Evolutionary conservation across 768 basidiomycete genomes (phyloP).

Genomic region (Termitomyces eurrhizus): DNA sequence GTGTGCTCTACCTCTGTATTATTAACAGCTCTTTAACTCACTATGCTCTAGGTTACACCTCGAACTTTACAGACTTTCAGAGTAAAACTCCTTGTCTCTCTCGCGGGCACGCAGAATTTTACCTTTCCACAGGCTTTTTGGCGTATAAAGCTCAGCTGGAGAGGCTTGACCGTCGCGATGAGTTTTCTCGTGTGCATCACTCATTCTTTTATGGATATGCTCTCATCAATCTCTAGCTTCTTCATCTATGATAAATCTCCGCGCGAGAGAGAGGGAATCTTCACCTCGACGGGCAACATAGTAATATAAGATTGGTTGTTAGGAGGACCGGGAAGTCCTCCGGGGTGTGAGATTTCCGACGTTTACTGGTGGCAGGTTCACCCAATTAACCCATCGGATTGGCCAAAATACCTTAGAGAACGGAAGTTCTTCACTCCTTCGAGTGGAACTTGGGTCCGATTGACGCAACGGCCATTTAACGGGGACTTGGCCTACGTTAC

Average conservation of each 20-base stretch:
- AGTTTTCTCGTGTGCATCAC: slow-evolving; percentile 35
- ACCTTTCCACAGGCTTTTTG: slow-evolving; percentile 35
- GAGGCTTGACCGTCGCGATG: slow-evolving; percentile 27
- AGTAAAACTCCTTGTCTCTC: slow-evolving; percentile 28
- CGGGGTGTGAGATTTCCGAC: too few species aligned
- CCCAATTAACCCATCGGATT: too few species aligned
- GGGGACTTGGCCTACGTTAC: too few species aligned
- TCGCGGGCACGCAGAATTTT: slow-evolving; percentile 1
- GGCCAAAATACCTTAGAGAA: too few species aligned
- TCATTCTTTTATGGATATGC: background rate
- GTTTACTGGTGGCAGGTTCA: too few species aligned
- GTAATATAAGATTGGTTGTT: too few species aligned
- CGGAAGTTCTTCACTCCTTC: too few species aligned
- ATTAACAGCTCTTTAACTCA: background rate
- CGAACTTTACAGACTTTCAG: slow-evolving; percentile 52
- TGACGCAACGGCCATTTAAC: too few species aligned
- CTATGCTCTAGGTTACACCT: slow-evolving; percentile 42
- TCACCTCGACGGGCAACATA: slow-evolving; percentile 32
- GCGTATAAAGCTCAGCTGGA: slow-evolving; percentile 45
- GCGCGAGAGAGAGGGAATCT: slow-evolving; percentile 21
- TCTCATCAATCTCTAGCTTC: slow-evolving; percentile 33
- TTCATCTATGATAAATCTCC: slow-evolving; percentile 47
- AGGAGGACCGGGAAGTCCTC: too few species aligned
- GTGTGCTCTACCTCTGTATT: slow-evolving; percentile 3
- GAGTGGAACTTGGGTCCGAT: too few species aligned